phyloP scores from a whole-genome alignment of 257 asterid species.

The Orobanche coerulescens region DNA sequence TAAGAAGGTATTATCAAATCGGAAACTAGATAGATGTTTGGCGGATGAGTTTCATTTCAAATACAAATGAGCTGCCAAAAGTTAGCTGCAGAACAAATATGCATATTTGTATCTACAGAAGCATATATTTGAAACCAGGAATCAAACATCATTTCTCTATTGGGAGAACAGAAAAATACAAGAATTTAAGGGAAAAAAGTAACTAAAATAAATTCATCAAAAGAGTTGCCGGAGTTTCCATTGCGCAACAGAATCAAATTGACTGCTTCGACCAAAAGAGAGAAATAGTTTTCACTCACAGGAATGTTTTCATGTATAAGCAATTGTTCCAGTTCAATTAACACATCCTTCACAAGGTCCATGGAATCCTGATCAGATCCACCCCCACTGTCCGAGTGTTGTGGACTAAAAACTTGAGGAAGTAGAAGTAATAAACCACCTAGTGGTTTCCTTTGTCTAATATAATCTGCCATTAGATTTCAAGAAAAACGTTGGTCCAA shows the following conservation, averaged over 20 bases:
- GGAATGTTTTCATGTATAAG: conserved; percentile 60
- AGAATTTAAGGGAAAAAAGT: too few species aligned
- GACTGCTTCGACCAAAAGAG: not conserved
- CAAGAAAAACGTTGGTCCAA: conserved; percentile 13
- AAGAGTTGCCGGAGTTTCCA: not conserved
- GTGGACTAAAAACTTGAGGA: conserved; percentile 54
- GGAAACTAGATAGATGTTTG: not conserved
- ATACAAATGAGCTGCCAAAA: not conserved
- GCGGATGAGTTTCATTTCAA: not conserved
- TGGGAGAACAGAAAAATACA: too few species aligned
- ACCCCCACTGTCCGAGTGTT: conserved; percentile 26
- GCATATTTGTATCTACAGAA: not conserved
- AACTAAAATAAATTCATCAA: not conserved
- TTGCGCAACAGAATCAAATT: not conserved
- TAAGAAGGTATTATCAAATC: conserved; percentile 4
- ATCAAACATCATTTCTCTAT: not conserved
- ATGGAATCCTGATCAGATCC: conserved; percentile 31
- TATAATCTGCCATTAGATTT: conserved; percentile 50
- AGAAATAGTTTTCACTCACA: conserved; percentile 39
- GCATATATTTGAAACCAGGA: not conserved
- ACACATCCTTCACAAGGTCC: conserved; percentile 29
- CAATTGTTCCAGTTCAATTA: conserved; percentile 51
- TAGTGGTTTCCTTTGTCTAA: conserved; percentile 54
- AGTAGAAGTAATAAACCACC: conserved; percentile 72
- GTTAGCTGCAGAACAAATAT: not conserved